Evolutionary conservation across 225 moss, liverwort and hornwort species (phyloP), one percentile per base, ranked within the genome.

Genomic region (Pleurozium schreberi): DNA sequence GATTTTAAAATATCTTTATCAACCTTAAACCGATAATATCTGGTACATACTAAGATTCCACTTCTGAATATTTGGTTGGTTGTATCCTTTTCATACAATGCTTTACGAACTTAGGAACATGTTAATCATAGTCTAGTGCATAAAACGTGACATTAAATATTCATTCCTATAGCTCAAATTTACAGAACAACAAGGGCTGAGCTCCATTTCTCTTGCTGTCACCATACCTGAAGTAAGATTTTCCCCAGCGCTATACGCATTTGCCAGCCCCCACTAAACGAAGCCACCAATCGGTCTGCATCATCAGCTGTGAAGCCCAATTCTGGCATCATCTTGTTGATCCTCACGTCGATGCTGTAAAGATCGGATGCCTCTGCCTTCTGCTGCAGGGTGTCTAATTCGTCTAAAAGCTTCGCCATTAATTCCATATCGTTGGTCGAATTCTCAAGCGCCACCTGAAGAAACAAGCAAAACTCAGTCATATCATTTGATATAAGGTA

Each of bases 251-350:
- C 92, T 64, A 94, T 93, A 8, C 93, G 91, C 94, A 93, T 92
- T 89, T 93, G 94, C 93, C 91, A 94, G 38, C 94, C 94, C 4
- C 93, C 94, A 83, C 94, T 94, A 49, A 92, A 93, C 19, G 93
- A 93, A 34, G 94, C 93, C 83, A 94, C 94, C 74, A 94, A 49
- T 73, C 89, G 90, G n/a, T 94, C 94, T 6, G 74, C 88, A 80
- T 94, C 94, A 49, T 94, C 93, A 53, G 86, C 73, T 61, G 85
- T 68, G 88, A 93, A 94, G 33, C 94, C 94, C 87, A 94, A 78
- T 78, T 94, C 93, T 55, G 94, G 93, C 94, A 93, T 94, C 93
- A 90, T 94, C 81, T 94, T 94, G 66, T 93, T 93, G 47, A 93
- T 94, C 55, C 88, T 94, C 77, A 91, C 92, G 26, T 94, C 93